Base-by-base conservation (phyloP, 2,329 filamentous ascomycete species). In the Cryoendolithus antarcticus region DNA sequence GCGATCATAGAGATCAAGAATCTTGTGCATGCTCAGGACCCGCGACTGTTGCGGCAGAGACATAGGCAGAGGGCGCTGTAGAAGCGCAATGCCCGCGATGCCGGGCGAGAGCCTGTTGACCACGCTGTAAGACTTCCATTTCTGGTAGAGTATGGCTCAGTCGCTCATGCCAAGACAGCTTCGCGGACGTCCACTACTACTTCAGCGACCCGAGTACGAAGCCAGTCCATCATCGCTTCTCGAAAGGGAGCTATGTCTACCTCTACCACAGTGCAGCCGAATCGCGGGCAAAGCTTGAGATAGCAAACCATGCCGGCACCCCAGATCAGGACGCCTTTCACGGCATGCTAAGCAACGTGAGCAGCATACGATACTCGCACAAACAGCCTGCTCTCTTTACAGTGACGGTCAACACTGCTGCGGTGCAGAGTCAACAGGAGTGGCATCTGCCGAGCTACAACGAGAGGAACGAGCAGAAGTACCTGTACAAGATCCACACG, bases 301-400 rank as follows among this genome's bases (percentile, higher is more conserved):
- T 88, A 45, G 82, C 82, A 32, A 89, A 88, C 53, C 68, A 79
- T 50, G 73, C 80, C 6, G 82, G 82, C 38, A 80, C 75, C 3
- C 73, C 81, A 1, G 72, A 81, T n/a, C 82, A 88, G 55, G 82
- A 88, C 64, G 82, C 82, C 8, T 85, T 88, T 55, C 73, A 77
- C 48, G 83, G 83, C 54, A 76, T 75, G 53, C 63, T 88, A 46
- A 79, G 84, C 52, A 67, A 67, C 40, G 43, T 47, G 21, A 71
- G 77, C 9, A 70, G 69, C 45, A 64, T 88, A 15, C 68, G 70
- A 39, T 86, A 86, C 58, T 81, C 79, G 4, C 80, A 85, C 65
- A 80, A 77, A 51, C 82, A 88, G 46, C 75, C 78, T 40, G 82
- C 74, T 51, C 65, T 83, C 44, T 77, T 86, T 48, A 81, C 74